Evolutionary conservation across 129 eudicot genomes (phyloP), one percentile per base, ranked within the genome.

Genomic region (Tagetes patula): DNA sequence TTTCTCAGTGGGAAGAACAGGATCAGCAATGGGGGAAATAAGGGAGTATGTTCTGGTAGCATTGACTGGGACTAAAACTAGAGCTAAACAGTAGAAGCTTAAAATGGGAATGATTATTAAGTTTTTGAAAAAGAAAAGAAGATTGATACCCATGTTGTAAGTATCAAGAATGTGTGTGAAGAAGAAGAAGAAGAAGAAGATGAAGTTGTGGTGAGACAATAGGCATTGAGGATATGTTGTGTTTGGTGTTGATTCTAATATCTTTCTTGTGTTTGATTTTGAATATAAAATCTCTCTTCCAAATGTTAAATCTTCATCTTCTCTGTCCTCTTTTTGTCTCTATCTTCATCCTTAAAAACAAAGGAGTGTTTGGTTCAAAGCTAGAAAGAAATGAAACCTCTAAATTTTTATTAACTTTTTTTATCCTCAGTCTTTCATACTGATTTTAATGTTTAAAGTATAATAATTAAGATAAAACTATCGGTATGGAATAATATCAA

Each of bases 1-100:
- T 69, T 87, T 81, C 75, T 91, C 86, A 31, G 91, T 85, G 20
- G 96, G 96, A 81, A 90, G 84, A 83, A 90, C 87, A 8, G 96
- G 96, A 70, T 87, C 94, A 66, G 86, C 55, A 54, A 75, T 42
- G 56, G 80, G 71, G 54, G 89, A 71, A 60, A 76, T 80, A 39
- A 94, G 94, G 8, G 96, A 88, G 77, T 80, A 78, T 30, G 87
- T 74, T n/a, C 77, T 70, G 38, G 36, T 80, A 30, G 83, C 88
- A 61, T 77, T 80, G 45, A 74, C 50, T 50, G 83, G 89, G 62
- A 68, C 63, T 31, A 82, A 65, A 68, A 70, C 39, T 64, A 73
- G 56, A 42, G 55, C 10, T 31, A 70, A 64, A 49, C 38, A 74
- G 59, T 71, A 68, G 8, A 83, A 80, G 71, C 83, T 79, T 87